Conservation (phyloP, 2,329 filamentous ascomycete genomes). For the Aspergillus neoniger region DNA sequence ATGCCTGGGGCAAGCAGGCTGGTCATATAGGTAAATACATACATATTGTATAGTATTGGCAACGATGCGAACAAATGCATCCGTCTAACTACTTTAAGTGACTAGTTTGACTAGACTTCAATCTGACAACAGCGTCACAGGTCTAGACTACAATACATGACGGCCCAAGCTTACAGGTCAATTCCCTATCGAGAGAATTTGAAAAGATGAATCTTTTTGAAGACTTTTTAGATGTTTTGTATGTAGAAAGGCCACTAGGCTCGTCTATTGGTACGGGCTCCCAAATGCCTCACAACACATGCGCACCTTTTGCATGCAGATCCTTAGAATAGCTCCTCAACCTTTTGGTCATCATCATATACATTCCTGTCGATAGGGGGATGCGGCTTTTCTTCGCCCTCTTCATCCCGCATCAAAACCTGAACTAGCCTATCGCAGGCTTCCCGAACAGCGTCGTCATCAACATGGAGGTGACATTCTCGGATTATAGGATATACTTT, state of each 20-base stretch:
- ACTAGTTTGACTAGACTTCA: too few species aligned
- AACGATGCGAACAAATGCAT: too few species aligned
- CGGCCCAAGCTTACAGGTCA: too few species aligned
- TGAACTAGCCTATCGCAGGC: constrained; percentile 89
- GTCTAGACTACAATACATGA: too few species aligned
- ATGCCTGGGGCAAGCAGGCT: too few species aligned
- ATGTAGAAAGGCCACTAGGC: neutral
- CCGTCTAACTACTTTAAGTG: too few species aligned
- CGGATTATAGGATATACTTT: constrained; percentile 88
- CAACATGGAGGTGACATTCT: constrained; percentile 76
- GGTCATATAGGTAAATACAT: too few species aligned
- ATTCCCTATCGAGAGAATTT: too few species aligned
- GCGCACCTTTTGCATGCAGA: neutral
- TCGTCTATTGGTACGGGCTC: neutral
- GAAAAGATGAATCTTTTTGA: too few species aligned
- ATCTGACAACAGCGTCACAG: too few species aligned
- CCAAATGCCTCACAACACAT: neutral
- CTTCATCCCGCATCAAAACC: constrained; percentile 80
- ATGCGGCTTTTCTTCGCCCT: constrained; percentile 52
- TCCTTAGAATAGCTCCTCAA: constrained; percentile 49
- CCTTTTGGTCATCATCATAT: constrained; percentile 49
- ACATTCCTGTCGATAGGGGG: constrained; percentile 14
- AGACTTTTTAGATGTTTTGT: neutral
- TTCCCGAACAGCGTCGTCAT: constrained; percentile 78
- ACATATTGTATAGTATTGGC: too few species aligned